Conservation (phyloP, 2,329 filamentous ascomycete genomes). For the Trichoderma koningiopsis region DNA sequence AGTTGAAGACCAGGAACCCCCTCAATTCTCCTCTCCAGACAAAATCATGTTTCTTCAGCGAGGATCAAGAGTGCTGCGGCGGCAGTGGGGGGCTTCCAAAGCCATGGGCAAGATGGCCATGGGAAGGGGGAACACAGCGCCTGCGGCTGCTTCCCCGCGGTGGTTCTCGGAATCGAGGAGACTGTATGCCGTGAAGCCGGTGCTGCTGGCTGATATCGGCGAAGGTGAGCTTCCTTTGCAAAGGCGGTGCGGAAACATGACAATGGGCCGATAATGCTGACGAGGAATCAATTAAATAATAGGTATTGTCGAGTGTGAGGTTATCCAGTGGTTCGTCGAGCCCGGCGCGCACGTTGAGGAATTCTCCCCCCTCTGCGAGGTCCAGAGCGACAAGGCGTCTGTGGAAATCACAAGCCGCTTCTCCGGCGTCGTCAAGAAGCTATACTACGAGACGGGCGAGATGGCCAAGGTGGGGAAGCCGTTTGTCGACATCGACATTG, state of each 20-base stretch:
- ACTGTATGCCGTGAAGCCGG: conserved; percentile 69
- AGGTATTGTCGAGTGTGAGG: conserved; percentile 96
- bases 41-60: conserved; percentile 58
- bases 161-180: conserved; percentile 55
- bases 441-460: conserved; percentile 93
- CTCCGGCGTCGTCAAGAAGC: conserved; percentile 91
- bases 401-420: conserved; percentile 94
- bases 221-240: conserved; percentile 59
- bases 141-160: conserved; percentile 40
- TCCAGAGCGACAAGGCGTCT: conserved; percentile 94
- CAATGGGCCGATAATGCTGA: conserved; percentile 12
- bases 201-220: conserved; percentile 81
- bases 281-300: conserved; percentile 47
- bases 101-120: conserved; percentile 42
- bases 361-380: conserved; percentile 96
- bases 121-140: conserved; percentile 35
- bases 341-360: conserved; percentile 94
- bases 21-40: not conserved
- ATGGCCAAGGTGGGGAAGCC: conserved; percentile 96
- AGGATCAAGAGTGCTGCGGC: conserved; percentile 52
- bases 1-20: not conserved
- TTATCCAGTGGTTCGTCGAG: conserved; percentile 99
- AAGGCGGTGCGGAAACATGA: not conserved
- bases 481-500: conserved; percentile 92
- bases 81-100: conserved; percentile 53